Evolutionary conservation across 495 filamentous ascomycete species (phyloP), one percentile per base, ranked within the genome.

Genomic region (Choiromyces venosus): DNA sequence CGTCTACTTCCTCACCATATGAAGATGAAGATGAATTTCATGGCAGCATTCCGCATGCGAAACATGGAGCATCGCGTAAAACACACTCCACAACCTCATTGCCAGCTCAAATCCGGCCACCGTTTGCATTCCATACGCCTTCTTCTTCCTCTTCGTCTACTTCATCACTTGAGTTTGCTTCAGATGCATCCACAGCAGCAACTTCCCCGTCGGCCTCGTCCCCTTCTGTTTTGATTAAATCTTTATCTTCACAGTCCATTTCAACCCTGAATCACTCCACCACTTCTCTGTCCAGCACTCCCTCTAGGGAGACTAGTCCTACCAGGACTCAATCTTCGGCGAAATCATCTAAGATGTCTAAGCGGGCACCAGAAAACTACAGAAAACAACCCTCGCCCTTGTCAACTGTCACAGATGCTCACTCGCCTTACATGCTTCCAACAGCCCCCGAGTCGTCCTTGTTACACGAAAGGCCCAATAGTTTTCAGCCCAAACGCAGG

Each of bases 121-220:
- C 77, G 67, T 79, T 79, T 70, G 70, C 78, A 39, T 70, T 52
- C 38, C 69, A 79, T 69, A 66, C 71, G 38, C 77, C 73, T 29
- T 70, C 70, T 2, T 79, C 78, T 33, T 80, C 78, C 6, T 76
- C 77, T 64, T 80, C 78, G 4, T 77, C 75, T 10, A 38, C 71
- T 36, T 80, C 78, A 12, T 80, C 78, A 33, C 52, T 80, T 38
- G 78, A 80, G 69, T 80, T 76, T 44, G 38, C 38, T 68, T 79
- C 73, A 3, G 78, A 76, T 52, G 70, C 66, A 56, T 80, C 77
- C 16, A 80, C 78, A 19, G 65, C 78, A 29, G 73, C 73, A 69
- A 80, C 78, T 35, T 76, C 78, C 4, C 77, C 78, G 8, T 79
- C 78, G 18, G 79, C 66, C 33, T 80, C 78, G 25, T 79, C 77